Conservation (phyloP, 352 stramenopile species). For the Phytophthora citrophthora region DNA sequence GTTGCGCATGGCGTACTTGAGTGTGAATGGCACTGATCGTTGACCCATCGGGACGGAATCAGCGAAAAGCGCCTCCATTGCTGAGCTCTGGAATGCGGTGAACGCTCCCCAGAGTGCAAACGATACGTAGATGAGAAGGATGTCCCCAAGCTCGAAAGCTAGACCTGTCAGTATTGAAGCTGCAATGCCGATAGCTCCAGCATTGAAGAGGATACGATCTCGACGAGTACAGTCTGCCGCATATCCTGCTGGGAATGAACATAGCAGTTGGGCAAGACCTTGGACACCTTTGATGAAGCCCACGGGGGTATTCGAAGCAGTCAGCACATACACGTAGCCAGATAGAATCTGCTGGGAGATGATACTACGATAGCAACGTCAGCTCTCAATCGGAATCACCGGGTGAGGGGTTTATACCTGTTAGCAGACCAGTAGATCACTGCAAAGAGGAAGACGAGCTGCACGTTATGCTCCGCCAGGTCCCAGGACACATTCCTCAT, state of each 20-base stretch:
- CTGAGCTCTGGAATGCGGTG: conserved; percentile 72
- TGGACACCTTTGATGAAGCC: conserved; percentile 54
- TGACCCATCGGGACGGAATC: conserved; percentile 78
- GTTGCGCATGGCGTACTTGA: conserved; percentile 75
- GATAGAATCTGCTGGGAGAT: conserved; percentile 4
- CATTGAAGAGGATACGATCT: conserved; percentile 52
- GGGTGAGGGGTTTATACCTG: conserved; percentile 37
- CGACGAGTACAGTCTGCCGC: conserved; percentile 59
- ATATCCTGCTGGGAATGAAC: conserved; percentile 59
- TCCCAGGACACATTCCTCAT: conserved; percentile 9
- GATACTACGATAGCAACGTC: conserved; percentile 4
- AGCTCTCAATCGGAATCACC: not conserved
- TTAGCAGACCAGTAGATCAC: conserved; percentile 64
- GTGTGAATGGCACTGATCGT: conserved; percentile 77
- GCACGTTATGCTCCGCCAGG: conserved; percentile 71
- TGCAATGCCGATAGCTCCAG: conserved; percentile 45
- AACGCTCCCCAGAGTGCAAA: conserved; percentile 87
- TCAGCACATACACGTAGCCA: conserved; percentile 69
- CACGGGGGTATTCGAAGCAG: conserved; percentile 53
- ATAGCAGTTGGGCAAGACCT: conserved; percentile 60
- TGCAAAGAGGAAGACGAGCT: conserved; percentile 77
- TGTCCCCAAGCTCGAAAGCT: conserved; percentile 48
- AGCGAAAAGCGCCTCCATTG: conserved; percentile 83
- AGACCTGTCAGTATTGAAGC: conserved; percentile 49
- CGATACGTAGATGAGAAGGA: conserved; percentile 62